Conservation (phyloP, 768 basidiomycete genomes). For the Macrolepiota dolichaula region DNA sequence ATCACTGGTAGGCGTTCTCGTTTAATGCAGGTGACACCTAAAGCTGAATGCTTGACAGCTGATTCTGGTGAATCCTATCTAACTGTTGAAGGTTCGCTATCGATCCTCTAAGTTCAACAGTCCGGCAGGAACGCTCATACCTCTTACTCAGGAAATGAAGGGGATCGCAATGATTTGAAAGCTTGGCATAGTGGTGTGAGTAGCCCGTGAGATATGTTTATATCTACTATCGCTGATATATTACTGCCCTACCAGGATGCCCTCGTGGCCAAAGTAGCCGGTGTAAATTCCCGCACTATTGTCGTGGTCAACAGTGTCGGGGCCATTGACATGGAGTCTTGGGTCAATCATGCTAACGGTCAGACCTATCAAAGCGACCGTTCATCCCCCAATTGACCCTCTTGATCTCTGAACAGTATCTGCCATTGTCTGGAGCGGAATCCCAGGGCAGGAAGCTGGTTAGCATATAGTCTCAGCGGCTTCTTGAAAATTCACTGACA, state of each 20-base stretch:
- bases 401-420: background rate
- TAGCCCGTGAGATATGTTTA: background rate
- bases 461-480: constrained; percentile 3
- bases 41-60: constrained; percentile 18
- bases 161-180: constrained; percentile 49
- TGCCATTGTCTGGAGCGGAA: constrained; percentile 41
- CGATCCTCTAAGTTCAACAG: background rate
- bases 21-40: background rate
- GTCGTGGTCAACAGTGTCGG: constrained; percentile 70
- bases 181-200: constrained; percentile 49
- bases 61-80: constrained; percentile 44
- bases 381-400: background rate
- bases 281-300: constrained; percentile 54
- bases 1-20: constrained; percentile 34
- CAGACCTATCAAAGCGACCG: constrained; percentile 1
- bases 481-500: background rate
- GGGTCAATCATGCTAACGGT: constrained; percentile 56
- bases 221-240: background rate
- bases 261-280: constrained; percentile 48
- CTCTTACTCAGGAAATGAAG: constrained; percentile 37
- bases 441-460: constrained; percentile 66
- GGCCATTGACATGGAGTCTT: constrained; percentile 51
- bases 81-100: constrained; percentile 35
- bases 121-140: background rate
- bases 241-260: constrained; percentile 29